These are phyloP conservation scores for Striga hermonthica DNA, from an alignment of 305 asterid genomes.

Conservation along the genomic window DNA sequence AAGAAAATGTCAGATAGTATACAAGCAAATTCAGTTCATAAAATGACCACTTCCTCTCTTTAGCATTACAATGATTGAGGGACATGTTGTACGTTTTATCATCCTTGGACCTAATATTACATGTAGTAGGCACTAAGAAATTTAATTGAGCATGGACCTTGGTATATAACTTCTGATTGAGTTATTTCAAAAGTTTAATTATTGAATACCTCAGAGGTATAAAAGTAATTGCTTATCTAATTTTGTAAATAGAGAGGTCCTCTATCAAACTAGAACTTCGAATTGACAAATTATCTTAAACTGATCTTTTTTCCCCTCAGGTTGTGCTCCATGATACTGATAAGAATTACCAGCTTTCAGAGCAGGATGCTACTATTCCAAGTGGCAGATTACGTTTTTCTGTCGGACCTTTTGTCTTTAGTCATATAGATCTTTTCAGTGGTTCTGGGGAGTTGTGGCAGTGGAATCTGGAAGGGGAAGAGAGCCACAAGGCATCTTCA, in stretches of 20 bases:
- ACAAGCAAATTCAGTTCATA: no score
- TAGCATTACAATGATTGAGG: neutral
- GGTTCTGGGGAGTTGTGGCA: constrained; percentile 97
- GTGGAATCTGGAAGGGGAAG: constrained; percentile 73
- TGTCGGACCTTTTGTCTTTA: constrained; percentile 64
- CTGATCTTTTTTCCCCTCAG: constrained; percentile 39
- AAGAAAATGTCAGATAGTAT: no score
- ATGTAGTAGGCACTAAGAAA: neutral
- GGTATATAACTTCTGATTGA: constrained; percentile 17
- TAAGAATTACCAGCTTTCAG: constrained; percentile 42
- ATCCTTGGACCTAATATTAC: neutral
- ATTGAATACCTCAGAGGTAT: constrained; percentile 23
- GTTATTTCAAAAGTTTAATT: constrained; percentile 14
- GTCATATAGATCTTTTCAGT: constrained; percentile 85
- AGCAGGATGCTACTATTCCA: constrained; percentile 42
- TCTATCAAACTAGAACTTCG: constrained; percentile 22
- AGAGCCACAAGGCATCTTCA: constrained; percentile 41
- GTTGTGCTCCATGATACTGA: constrained; percentile 39
- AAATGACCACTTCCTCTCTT: no score
- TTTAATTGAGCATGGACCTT: constrained; percentile 2
- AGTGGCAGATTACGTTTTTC: constrained; percentile 43
- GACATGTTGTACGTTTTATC: neutral
- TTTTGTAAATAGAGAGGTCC: constrained; percentile 22
- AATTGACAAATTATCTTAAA: constrained; percentile 22
- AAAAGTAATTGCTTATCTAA: constrained; percentile 23